phyloP scores from a whole-genome alignment of 2,329 filamentous ascomycete species.

The Stachybotrys echinatus region DNA sequence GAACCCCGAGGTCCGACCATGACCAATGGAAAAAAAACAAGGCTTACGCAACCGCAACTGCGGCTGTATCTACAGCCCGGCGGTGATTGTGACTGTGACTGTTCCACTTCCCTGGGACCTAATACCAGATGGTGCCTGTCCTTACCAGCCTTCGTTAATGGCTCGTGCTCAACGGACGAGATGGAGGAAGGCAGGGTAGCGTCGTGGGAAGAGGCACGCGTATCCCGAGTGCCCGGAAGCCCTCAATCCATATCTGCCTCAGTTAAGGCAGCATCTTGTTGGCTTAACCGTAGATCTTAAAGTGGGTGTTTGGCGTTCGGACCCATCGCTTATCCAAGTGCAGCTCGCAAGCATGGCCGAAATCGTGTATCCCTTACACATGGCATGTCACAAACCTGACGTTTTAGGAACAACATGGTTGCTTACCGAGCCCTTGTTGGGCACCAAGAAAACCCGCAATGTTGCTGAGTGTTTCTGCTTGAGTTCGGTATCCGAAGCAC shows the following conservation, averaged over 20 bases:
- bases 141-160: neutral
- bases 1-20: neutral
- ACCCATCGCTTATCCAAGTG: neutral
- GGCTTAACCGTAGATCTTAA: neutral
- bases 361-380: neutral
- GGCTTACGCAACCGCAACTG: neutral
- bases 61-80: neutral
- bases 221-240: too few relatives aligned
- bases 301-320: too few relatives aligned
- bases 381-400: too few relatives aligned
- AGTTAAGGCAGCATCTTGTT: neutral
- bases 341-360: neutral
- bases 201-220: neutral
- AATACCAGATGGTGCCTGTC: too few relatives aligned
- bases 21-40: neutral
- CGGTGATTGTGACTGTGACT: too few relatives aligned
- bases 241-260: neutral
- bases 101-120: neutral
- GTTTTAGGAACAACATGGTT: too few relatives aligned
- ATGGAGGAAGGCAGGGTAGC: neutral
- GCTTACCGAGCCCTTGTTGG: too few relatives aligned
- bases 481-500: neutral
- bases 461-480: too few relatives aligned
- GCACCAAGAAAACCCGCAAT: too few relatives aligned
- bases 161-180: neutral